A percentile compares a stretch with the other conserved stretches of the same genome.
Evolutionary conservation across 2,329 filamentous ascomycete genomes (phyloP).

Genomic region (Xylariaceae sp.): DNA sequence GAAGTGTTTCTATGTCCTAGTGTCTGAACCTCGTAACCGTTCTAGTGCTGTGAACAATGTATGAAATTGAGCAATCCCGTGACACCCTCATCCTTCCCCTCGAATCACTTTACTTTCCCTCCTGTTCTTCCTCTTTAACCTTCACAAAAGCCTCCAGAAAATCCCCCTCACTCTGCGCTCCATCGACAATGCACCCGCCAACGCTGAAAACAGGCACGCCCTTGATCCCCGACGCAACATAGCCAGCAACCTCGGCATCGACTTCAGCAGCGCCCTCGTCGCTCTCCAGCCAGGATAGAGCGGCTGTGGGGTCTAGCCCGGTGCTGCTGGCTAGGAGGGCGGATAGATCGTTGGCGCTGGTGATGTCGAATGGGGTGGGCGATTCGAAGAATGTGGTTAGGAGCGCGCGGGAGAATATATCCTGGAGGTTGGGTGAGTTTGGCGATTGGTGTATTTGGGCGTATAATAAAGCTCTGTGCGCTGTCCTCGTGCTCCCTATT

Average conservation of each 20-base stretch:
- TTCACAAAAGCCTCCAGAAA: constrained; percentile 11
- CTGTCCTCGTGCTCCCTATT: constrained; percentile 13
- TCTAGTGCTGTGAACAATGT: too few relatives aligned
- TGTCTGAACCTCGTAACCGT: too few relatives aligned
- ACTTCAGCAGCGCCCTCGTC: constrained; percentile 14
- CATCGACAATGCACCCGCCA: constrained; percentile 10
- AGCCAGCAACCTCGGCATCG: constrained; percentile 13
- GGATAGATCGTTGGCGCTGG: constrained; percentile 8
- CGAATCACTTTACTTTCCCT: too few relatives aligned
- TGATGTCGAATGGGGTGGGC: constrained; percentile 13
- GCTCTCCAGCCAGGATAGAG: constrained; percentile 13
- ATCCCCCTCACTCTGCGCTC: constrained; percentile 14
- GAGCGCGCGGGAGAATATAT: constrained; percentile 10
- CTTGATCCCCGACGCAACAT: constrained; percentile 2
- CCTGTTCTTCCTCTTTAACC: constrained; percentile 12
- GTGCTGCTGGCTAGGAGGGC: constrained; percentile 11
- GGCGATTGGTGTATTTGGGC: constrained; percentile 2
- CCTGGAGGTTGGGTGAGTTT: not conserved
- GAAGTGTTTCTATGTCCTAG: too few relatives aligned
- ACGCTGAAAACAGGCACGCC: constrained; percentile 17
- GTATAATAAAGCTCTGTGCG: constrained; percentile 22
- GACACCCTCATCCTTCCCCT: too few relatives aligned
- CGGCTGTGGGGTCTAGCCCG: constrained; percentile 10
- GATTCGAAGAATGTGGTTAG: constrained; percentile 16
- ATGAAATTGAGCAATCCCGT: too few relatives aligned